Evolutionary conservation across 164 flowering plant genomes (phyloP), one percentile per base, ranked within the genome.

Genomic region (Chloranthus sessilifolius): DNA sequence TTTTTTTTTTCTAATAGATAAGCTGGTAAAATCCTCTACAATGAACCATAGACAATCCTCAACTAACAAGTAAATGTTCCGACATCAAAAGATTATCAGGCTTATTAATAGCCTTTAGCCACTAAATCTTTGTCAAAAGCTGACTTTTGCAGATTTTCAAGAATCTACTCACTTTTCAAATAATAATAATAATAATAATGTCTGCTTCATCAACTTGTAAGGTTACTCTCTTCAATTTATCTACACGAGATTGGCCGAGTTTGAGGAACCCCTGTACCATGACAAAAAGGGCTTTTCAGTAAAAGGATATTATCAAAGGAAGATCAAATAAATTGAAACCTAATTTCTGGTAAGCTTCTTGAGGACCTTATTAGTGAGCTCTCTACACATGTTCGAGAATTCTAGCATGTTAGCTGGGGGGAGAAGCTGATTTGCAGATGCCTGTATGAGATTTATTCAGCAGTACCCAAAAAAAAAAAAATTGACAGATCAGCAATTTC

Each of bases 351-450:
- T n/a, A n/a, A n/a, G n/a, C n/a, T n/a, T 33, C 52, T 53, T 7
- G 37, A 48, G 41, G 64, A 92, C 97, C 97, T 94, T 97, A 66
- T 94, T 95, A 51, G 67, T 70, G 16, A 92, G 77, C 58, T 79
- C 94, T 47, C 72, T 69, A 56, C 94, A 92, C 85, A 88, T 82
- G 36, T 70, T 78, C 17, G 82, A 77, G 42, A 86, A 70, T 49
- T 94, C 99, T 59, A 72, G 37, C 39, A 71, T 71, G 49, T 88
- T 83, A 16, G 72, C 76, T 1, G 92, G 72, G 7, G 91, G 87
- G 11, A 94, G n/a, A 47, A 27, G 69, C 56, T 31, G 82, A 65
- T 73, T 80, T 89, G 71, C 96, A 84, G 10, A 81, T 48, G 25
- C 80, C 94, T 17, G 70, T 31, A 58, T 92, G 86, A 46, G 62